Base-by-base conservation (phyloP, 2,329 filamentous ascomycete species). In the Colletotrichum sp. region DNA sequence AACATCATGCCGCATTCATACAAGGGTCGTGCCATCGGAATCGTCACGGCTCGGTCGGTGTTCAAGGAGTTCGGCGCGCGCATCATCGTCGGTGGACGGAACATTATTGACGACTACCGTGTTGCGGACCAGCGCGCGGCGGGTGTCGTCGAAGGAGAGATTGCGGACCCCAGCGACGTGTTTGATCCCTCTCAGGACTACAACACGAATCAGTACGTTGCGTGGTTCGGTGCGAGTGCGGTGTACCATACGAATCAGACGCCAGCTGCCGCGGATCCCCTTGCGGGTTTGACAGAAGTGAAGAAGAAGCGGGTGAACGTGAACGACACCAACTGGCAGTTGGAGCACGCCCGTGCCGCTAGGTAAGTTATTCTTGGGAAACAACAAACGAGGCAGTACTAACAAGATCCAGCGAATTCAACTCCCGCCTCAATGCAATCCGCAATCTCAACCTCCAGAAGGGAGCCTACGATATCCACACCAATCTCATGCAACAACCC, bases 181-280 rank as follows among this genome's bases (percentile, higher is more conserved):
- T 90, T 96, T 57, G 91, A 96, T 30, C 90, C 91, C 10, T 94
- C 94, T 52, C 94, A 98, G 82, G 90, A 93, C n/a, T 99, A 99
- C 89, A 98, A 99, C 88, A 96, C 96, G 86, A 99, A 99, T 82
- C 96, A 98, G 84, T 99, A 98, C 82, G 97, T 99, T 32, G 97
- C 97, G 32, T 99, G 97, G 97, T 96, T 98, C 83, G 97, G 97
- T 66, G 97, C 97, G 64, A 99, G 96, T 83, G 93, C 95, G 52
- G 97, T 99, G 28, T 99, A 99, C 83, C 96, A 99, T 83, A 95
- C 94, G 15, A 93, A 93, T 72, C 74, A 76, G 28, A 91, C 90
- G 2, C 95, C 95, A 2, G 93, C 93, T 26, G 92, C 95, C n/a
- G 95, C 95, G 4, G 88, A 93, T 74, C 92, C 92, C 36, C 93